Evolutionary conservation across 805 yeast species (phyloP).

Genomic region (Starmerella bombi): DNA sequence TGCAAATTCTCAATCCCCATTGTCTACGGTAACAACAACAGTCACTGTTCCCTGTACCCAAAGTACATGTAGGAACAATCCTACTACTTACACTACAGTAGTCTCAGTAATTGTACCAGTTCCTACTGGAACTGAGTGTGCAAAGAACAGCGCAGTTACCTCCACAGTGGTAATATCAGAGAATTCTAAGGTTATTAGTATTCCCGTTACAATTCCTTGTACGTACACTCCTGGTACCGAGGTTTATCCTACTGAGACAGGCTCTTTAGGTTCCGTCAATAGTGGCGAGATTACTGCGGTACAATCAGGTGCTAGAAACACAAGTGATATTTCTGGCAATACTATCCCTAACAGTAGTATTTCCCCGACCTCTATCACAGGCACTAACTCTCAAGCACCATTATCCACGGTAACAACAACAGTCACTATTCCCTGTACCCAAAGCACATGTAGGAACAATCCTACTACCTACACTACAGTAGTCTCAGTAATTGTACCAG

Average conservation of each 20-base stretch:
- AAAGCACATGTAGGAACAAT: conserved; percentile 1
- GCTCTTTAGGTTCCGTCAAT: too few relatives aligned
- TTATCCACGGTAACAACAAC: neutral
- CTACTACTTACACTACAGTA: conserved; percentile 2
- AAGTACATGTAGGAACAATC: neutral
- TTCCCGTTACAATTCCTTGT: conserved; percentile 5
- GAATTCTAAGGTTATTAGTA: conserved; percentile 2
- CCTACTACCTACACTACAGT: conserved; percentile 2
- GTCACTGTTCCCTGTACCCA: conserved; percentile 11
- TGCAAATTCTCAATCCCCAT: too few relatives aligned
- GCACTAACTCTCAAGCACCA: too few relatives aligned
- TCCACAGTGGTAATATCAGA: conserved; percentile 2
- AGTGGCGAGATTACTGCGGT: neutral
- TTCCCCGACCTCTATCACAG: conserved; percentile 2
- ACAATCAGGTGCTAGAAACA: neutral
- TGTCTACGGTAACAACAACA: neutral
- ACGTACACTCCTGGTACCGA: too few relatives aligned
- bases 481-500: conserved; percentile 3
- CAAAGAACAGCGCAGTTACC: conserved; percentile 1
- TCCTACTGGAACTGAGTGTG: conserved; percentile 2
- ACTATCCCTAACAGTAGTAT: neutral
- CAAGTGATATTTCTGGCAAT: neutral
- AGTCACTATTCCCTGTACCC: conserved; percentile 10
- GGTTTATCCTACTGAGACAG: too few relatives aligned
- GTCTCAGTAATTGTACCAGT: conserved; percentile 4